Percentiles rank a stretch among this genome's conserved stretches.
Evolutionary conservation across 108 stramenopile genomes (phyloP).

Genomic region (Nitzschia inconspicua): DNA sequence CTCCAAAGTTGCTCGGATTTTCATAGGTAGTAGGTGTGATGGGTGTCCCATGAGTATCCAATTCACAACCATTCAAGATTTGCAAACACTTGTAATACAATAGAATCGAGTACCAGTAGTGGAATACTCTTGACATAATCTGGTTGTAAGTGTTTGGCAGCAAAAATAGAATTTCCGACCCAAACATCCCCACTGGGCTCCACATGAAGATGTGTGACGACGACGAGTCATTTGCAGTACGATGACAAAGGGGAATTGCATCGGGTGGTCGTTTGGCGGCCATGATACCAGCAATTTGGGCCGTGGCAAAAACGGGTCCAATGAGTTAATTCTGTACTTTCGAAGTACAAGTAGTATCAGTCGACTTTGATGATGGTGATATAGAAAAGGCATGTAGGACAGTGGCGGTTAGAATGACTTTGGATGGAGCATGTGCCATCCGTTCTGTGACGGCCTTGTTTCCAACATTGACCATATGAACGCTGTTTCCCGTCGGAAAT

Average conservation of each 20-base stretch:
- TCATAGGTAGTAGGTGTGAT: too few relatives aligned
- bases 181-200: slow-evolving; percentile 58
- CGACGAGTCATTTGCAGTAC: too few relatives aligned
- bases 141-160: slow-evolving; percentile 60
- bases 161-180: slow-evolving; percentile 49
- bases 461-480: slow-evolving; percentile 82
- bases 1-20: too few relatives aligned
- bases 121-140: slow-evolving; percentile 52
- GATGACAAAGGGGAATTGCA: slow-evolving; percentile 85
- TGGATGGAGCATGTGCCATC: slow-evolving; percentile 60
- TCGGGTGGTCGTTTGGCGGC: slow-evolving; percentile 82
- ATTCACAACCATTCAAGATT: too few relatives aligned
- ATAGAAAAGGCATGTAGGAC: slow-evolving; percentile 59
- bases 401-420: slow-evolving; percentile 59
- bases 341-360: too few relatives aligned
- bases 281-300: slow-evolving; percentile 84
- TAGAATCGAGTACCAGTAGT: too few relatives aligned
- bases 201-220: slow-evolving; percentile 60
- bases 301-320: slow-evolving; percentile 81
- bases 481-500: slow-evolving; percentile 35
- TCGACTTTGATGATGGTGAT: background rate
- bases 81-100: too few relatives aligned
- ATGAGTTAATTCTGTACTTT: slow-evolving; percentile 78
- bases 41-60: too few relatives aligned
- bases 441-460: slow-evolving; percentile 53